Evolutionary conservation across 2,329 filamentous ascomycete genomes (phyloP).

Genomic region (Cladophialophora psammophila): DNA sequence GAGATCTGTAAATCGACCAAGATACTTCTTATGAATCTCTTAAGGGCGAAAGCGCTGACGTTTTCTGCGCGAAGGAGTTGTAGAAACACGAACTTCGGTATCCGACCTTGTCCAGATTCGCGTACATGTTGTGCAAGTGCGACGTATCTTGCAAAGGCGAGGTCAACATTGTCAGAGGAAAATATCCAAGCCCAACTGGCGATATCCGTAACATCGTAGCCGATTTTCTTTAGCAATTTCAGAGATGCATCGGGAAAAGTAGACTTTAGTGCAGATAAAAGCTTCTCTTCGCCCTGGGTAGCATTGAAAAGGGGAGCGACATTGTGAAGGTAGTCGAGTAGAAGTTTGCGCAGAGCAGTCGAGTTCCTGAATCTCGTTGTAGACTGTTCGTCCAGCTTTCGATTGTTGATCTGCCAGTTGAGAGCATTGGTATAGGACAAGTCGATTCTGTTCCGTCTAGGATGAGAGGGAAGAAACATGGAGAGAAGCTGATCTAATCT

Average conservation of each 20-base stretch:
- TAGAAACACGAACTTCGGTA: conserved; percentile 57
- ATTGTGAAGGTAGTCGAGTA: conserved; percentile 49
- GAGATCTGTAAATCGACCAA: conserved; percentile 22
- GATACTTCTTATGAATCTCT: conserved; percentile 47
- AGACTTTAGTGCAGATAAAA: conserved; percentile 43
- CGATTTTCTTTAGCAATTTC: conserved; percentile 43
- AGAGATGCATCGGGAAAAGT: conserved; percentile 46
- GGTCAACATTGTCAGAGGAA: conserved; percentile 46
- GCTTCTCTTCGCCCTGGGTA: conserved; percentile 15
- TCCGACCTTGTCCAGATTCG: conserved; percentile 26
- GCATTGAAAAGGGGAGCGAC: conserved; percentile 44
- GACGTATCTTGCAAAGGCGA: conserved; percentile 49
- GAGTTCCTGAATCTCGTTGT: conserved; percentile 40
- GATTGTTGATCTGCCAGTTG: conserved; percentile 20
- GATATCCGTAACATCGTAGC: conserved; percentile 51
- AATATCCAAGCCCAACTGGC: conserved; percentile 58
- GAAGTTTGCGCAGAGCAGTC: conserved; percentile 43
- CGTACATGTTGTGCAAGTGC: conserved; percentile 42
- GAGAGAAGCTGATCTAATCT: conserved; percentile 21
- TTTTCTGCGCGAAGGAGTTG: conserved; percentile 55
- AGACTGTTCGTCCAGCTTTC: conserved; percentile 11
- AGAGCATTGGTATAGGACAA: conserved; percentile 30
- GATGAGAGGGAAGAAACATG: conserved; percentile 28
- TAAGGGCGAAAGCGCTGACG: conserved; percentile 52
- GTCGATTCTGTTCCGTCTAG: conserved; percentile 23